Evolutionary conservation across 1,284 basidiomycete genomes (phyloP).

Genomic region (Quambalaria eucalypti): DNA sequence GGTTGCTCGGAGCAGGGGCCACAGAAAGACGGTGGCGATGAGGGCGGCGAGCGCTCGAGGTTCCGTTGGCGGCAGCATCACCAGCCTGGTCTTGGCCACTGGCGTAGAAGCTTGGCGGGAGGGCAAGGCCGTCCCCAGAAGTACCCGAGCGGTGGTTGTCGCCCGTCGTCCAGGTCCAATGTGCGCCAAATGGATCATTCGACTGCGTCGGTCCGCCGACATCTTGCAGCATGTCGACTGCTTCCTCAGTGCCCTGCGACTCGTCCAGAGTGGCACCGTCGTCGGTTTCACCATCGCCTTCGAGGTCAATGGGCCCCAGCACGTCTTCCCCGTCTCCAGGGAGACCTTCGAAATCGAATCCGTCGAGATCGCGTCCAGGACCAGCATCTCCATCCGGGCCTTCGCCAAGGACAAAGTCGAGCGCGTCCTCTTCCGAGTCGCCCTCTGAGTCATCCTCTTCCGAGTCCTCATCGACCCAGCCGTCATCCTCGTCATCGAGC

Average conservation of each 20-base stretch:
- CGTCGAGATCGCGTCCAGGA: neutral
- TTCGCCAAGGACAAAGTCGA: slow-evolving; percentile 48
- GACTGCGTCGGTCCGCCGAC: slow-evolving; percentile 13
- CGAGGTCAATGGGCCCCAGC: slow-evolving; percentile 9
- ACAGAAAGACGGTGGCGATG: too few species aligned
- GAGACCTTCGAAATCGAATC: slow-evolving; percentile 38
- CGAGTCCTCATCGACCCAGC: slow-evolving; percentile 14
- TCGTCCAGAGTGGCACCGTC: slow-evolving; percentile 29
- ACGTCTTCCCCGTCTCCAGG: slow-evolving; percentile 14
- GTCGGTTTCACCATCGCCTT: slow-evolving; percentile 16
- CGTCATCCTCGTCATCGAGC: slow-evolving; percentile 42
- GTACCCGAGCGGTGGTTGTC: neutral
- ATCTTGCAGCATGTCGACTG: slow-evolving; percentile 33
- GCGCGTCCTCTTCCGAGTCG: slow-evolving; percentile 56
- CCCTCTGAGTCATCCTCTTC: slow-evolving; percentile 46
- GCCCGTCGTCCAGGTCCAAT: slow-evolving; percentile 38
- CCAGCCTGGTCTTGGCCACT: neutral
- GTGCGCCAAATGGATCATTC: slow-evolving; percentile 44
- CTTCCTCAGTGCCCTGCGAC: slow-evolving; percentile 29
- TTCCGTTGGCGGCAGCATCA: neutral
- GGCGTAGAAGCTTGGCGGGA: neutral
- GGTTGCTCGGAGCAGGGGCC: slow-evolving; percentile 11
- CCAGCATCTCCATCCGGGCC: slow-evolving; percentile 20
- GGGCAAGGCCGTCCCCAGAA: neutral
- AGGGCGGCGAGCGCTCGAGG: slow-evolving; percentile 1